A percentile compares a stretch with the other conserved stretches of the same genome.
These are phyloP conservation scores for Nigrospora oryzae DNA, from an alignment of 2,329 filamentous ascomycete genomes.

Conservation along the genomic window DNA sequence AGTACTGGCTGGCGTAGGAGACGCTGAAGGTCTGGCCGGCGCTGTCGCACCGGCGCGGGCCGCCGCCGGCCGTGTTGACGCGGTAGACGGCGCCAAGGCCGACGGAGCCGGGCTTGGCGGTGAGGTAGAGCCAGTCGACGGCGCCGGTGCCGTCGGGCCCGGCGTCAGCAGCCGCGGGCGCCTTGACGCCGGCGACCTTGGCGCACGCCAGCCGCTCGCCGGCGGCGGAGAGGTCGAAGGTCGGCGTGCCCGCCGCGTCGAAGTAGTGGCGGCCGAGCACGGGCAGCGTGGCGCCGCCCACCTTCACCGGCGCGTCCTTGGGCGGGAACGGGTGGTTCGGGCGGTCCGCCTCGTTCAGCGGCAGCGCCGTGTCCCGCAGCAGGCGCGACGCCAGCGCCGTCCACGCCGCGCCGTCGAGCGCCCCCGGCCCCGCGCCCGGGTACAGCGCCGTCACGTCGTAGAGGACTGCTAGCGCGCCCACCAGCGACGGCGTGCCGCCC, in stretches of 20 bases:
- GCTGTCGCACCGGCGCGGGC: constrained; percentile 29
- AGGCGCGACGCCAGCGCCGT: constrained; percentile 27
- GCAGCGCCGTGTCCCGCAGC: constrained; percentile 32
- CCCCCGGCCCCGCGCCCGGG: constrained; percentile 28
- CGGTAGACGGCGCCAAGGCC: constrained; percentile 40
- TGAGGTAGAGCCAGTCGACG: constrained; percentile 46
- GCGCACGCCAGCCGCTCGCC: constrained; percentile 34
- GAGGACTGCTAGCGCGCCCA: constrained; percentile 50
- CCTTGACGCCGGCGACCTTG: constrained; percentile 39
- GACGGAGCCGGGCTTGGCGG: constrained; percentile 23
- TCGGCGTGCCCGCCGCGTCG: constrained; percentile 41
- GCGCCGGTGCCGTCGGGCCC: constrained; percentile 41
- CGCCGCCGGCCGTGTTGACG: constrained; percentile 45
- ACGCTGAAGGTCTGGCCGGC: constrained; percentile 38
- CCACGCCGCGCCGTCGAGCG: constrained; percentile 30
- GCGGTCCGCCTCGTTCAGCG: constrained; percentile 40
- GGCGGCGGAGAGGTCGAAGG: constrained; percentile 44
- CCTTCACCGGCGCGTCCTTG: constrained; percentile 27
- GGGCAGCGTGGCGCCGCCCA: constrained; percentile 18
- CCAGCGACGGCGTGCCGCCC: constrained; percentile 25
- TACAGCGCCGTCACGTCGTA: constrained; percentile 49
- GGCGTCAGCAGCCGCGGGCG: constrained; percentile 38
- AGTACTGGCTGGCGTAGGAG: constrained; percentile 49
- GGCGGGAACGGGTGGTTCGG: constrained; percentile 32
- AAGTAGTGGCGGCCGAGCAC: constrained; percentile 63